phyloP scores from a whole-genome alignment of 108 stramenopile genomes.

The Cyclotella sp. region DNA sequence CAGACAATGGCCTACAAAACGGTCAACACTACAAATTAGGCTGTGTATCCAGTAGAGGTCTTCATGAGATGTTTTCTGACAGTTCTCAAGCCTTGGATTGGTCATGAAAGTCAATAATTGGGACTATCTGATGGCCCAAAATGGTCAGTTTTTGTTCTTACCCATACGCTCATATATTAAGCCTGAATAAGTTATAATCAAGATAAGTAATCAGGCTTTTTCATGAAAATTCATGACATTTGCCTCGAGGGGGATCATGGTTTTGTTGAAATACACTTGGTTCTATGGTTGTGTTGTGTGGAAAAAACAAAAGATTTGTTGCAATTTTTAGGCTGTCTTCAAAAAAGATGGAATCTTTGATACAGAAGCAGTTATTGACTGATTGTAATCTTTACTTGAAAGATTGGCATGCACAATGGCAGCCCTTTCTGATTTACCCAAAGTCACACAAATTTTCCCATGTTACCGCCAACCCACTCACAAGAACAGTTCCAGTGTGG shows the following conservation, averaged over 20 bases:
- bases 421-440: conserved; percentile 48
- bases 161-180: no score
- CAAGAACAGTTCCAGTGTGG: conserved; percentile 33
- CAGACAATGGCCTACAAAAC: no score
- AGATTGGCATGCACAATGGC: conserved; percentile 58
- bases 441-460: conserved; percentile 50
- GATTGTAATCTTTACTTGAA: conserved; percentile 13
- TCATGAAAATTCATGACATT: no score
- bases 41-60: no score
- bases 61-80: no score
- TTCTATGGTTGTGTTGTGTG: conserved; percentile 21
- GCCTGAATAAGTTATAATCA: no score
- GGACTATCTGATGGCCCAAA: no score
- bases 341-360: conserved; percentile 21
- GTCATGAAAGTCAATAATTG: no score
- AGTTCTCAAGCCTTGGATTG: no score
- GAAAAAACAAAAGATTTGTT: conserved; percentile 19
- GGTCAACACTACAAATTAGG: no score
- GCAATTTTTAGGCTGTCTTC: conserved; percentile 34
- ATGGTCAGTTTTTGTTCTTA: no score
- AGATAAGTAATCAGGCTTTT: no score
- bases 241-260: conserved; percentile 51
- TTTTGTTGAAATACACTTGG: conserved; percentile 44
- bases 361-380: conserved; percentile 2
- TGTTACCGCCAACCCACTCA: conserved; percentile 51